These are phyloP conservation scores for Talaromyces liani DNA, from an alignment of 495 filamentous ascomycete species.

Conservation along the genomic window DNA sequence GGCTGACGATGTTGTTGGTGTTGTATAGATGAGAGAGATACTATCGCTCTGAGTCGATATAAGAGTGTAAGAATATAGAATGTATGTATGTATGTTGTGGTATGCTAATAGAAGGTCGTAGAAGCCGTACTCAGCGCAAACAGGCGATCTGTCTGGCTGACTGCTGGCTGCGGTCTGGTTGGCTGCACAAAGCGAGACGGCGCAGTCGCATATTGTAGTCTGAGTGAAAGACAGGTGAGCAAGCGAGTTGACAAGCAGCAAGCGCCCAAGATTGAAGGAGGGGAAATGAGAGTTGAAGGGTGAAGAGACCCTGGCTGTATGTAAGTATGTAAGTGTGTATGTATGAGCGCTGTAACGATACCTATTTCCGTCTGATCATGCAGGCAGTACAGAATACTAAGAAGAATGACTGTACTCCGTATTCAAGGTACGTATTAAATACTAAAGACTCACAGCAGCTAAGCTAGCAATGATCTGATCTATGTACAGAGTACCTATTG, in stretches of 20 bases:
- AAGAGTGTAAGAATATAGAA: not conserved
- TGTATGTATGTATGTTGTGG: not conserved
- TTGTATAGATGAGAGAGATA: not conserved
- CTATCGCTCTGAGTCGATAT: not conserved
- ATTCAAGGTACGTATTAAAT: too few species aligned
- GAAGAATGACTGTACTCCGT: too few species aligned
- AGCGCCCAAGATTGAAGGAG: not conserved
- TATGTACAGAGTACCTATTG: too few species aligned
- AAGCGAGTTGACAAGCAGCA: not conserved
- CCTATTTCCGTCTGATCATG: not conserved
- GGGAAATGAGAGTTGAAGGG: not conserved
- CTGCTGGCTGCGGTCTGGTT: not conserved
- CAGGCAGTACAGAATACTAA: not conserved
- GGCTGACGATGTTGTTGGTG: not conserved
- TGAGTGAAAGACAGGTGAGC: not conserved
- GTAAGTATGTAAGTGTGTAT: not conserved
- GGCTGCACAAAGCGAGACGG: not conserved
- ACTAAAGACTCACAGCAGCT: too few species aligned
- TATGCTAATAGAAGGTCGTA: not conserved
- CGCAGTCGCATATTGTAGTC: not conserved
- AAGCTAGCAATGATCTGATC: not conserved
- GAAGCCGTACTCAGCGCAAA: not conserved
- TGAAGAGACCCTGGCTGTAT: not conserved
- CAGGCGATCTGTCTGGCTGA: not conserved
- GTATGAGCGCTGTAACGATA: not conserved